Evolutionary conservation across 116 monocot genomes (phyloP).

Genomic region (Iris pallida): DNA sequence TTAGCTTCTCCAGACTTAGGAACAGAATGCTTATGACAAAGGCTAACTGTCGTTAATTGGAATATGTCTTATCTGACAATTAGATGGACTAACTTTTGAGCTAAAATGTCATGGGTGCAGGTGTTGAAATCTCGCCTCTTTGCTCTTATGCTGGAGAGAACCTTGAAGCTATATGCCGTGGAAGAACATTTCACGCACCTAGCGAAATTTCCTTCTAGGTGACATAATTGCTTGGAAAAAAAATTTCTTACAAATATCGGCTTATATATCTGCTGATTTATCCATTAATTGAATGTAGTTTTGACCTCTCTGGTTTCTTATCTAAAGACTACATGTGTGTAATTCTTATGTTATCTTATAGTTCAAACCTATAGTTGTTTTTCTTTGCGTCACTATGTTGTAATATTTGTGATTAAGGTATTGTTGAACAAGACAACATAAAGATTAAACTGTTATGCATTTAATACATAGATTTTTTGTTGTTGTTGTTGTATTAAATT

Average conservation of each 20-base stretch:
- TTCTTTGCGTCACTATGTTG: too few species aligned
- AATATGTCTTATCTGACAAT: too few species aligned
- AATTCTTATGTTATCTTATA: background rate
- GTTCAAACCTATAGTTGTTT: too few species aligned
- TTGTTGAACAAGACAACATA: too few species aligned
- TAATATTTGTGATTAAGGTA: too few species aligned
- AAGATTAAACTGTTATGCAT: too few species aligned
- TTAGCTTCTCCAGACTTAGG: too few species aligned
- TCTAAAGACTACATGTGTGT: background rate
- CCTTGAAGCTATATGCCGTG: slow-evolving; percentile 79
- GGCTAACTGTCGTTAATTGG: too few species aligned
- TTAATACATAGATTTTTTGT: too few species aligned
- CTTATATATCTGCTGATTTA: background rate
- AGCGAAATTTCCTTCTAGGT: slow-evolving; percentile 71
- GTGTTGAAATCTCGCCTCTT: slow-evolving; percentile 88
- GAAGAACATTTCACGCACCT: slow-evolving; percentile 91
- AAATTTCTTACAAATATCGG: background rate
- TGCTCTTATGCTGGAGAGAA: slow-evolving; percentile 81
- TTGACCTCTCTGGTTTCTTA: background rate
- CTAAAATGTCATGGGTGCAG: slow-evolving; percentile 21
- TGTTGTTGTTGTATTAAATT: too few species aligned
- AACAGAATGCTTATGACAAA: too few species aligned
- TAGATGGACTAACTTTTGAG: too few species aligned
- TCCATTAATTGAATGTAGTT: background rate
- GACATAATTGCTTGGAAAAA: background rate